phyloP scores from a whole-genome alignment of 202 grass and related monocot genomes.

The Bolboschoenoplectus hybrid region DNA sequence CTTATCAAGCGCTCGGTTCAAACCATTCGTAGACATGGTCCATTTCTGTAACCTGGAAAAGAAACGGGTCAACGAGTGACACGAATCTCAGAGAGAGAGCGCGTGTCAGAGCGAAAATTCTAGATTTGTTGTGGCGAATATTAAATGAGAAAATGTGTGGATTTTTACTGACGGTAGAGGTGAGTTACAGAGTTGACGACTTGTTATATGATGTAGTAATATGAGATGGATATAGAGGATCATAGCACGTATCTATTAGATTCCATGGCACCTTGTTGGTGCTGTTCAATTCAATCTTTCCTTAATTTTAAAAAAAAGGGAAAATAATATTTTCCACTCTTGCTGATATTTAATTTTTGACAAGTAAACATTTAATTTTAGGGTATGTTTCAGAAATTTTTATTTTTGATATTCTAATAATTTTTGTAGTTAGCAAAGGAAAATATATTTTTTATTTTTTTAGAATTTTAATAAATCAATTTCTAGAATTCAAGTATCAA shows the following conservation, averaged over 20 bases:
- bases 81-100: slow-evolving; percentile 1
- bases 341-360: not conserved
- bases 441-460: not conserved
- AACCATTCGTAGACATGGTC: not conserved
- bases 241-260: not conserved
- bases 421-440: not conserved
- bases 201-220: not conserved
- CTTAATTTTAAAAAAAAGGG: not conserved
- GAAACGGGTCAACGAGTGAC: not conserved
- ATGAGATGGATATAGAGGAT: not conserved
- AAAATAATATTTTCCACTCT: not conserved
- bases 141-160: not conserved
- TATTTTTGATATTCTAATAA: not conserved
- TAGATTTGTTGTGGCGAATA: not conserved
- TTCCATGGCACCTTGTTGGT: not conserved
- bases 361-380: not conserved
- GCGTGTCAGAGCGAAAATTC: not conserved
- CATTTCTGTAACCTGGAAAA: not conserved
- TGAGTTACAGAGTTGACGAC: not conserved
- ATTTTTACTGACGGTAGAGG: not conserved
- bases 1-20: too few relatives aligned
- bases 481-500: not conserved
- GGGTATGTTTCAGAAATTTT: not conserved
- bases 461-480: not conserved
- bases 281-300: slow-evolving; percentile 7